Conservation (phyloP, 129 eudicot species). For the Flaveria robusta region DNA sequence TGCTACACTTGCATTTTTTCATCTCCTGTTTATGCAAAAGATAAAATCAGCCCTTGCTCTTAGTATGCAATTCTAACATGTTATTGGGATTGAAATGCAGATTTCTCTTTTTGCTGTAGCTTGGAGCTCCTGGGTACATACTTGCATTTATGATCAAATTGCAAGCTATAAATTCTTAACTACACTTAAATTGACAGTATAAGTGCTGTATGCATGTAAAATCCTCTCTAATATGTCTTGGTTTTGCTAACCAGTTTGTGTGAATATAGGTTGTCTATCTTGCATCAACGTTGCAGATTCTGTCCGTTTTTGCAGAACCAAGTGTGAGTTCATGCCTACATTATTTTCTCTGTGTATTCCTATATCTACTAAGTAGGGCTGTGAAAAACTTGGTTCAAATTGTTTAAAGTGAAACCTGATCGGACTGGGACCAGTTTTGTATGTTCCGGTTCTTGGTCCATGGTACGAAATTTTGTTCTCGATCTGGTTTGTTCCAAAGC, state of each 20-base stretch:
- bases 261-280: constrained; percentile 66
- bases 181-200: background rate
- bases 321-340: constrained; percentile 52
- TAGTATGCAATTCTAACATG: background rate
- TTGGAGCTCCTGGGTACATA: constrained; percentile 80
- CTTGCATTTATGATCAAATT: constrained; percentile 7
- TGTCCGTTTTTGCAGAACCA: constrained; percentile 63
- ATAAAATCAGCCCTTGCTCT: background rate
- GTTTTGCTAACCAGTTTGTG: constrained; percentile 16
- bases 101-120: constrained; percentile 69
- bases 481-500: background rate
- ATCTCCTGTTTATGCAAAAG: background rate
- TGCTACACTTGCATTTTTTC: background rate
- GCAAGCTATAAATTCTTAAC: background rate
- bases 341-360: background rate
- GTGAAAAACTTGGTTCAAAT: background rate
- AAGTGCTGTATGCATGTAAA: background rate
- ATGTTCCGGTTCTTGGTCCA: background rate
- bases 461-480: background rate
- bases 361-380: background rate
- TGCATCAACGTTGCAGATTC: constrained; percentile 54
- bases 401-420: background rate
- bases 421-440: background rate
- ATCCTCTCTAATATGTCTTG: constrained; percentile 6
- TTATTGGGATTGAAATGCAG: constrained; percentile 44